Conservation (phyloP, 2,329 filamentous ascomycete species). For the Aspergillus sp. region DNA sequence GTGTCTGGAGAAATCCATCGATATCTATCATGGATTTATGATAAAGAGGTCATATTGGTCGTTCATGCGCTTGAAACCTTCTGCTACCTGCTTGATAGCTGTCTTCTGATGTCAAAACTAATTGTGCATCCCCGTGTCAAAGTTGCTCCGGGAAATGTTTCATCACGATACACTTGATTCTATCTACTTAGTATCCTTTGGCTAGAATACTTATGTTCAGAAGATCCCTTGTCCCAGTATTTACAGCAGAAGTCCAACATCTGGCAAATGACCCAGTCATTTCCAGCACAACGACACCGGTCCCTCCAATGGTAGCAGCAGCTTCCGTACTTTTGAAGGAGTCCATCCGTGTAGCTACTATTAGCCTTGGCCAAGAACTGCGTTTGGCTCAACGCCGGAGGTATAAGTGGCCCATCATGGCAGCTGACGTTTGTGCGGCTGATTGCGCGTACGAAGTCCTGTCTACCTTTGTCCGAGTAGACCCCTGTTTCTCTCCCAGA, state of each 20-base stretch:
- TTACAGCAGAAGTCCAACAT: background rate
- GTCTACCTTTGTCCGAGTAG: conserved; percentile 66
- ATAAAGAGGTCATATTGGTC: no score
- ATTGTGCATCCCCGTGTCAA: no score
- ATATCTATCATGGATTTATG: no score
- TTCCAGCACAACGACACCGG: background rate
- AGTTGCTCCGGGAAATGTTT: background rate
- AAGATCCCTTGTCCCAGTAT: background rate
- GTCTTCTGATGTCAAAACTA: no score
- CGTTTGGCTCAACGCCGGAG: background rate
- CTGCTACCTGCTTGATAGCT: no score
- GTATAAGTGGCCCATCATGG: background rate
- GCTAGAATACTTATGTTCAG: background rate
- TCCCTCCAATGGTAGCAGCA: background rate
- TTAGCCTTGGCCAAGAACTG: background rate
- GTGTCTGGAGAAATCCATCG: no score
- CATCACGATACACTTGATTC: background rate
- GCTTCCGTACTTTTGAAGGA: no score
- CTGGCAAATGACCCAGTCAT: background rate
- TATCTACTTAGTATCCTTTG: background rate
- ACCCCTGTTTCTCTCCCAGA: conserved; percentile 78
- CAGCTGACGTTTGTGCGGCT: background rate
- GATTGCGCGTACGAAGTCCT: background rate
- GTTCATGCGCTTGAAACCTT: no score
- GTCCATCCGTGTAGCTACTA: no score